These are phyloP conservation scores for Geotrichum carabidarum DNA, from an alignment of 1,139 yeast genomes.

Conservation along the genomic window DNA sequence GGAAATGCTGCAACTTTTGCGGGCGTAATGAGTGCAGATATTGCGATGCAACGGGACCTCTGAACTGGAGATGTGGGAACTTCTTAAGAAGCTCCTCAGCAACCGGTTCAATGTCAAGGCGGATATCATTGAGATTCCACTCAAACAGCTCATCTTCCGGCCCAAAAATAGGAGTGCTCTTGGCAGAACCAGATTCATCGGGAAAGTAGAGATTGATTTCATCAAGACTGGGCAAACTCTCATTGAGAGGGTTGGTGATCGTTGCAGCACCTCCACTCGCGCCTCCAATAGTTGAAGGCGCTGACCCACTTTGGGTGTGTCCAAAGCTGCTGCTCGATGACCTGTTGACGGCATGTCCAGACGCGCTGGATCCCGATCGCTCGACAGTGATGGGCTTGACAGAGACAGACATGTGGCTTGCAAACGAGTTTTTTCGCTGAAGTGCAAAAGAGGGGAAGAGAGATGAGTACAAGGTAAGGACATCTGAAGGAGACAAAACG, in stretches of 20 bases:
- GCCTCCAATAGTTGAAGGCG: conserved; percentile 13
- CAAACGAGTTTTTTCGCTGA: conserved; percentile 12
- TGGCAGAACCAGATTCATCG: conserved; percentile 16
- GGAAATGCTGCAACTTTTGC: conserved; percentile 25
- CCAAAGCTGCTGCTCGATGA: conserved; percentile 18
- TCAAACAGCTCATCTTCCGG: conserved; percentile 30
- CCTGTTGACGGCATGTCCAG: conserved; percentile 10
- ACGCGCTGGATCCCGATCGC: conserved; percentile 9
- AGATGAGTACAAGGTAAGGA: conserved; percentile 31
- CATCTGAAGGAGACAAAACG: conserved; percentile 35
- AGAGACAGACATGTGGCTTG: conserved; percentile 10
- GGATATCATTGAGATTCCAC: conserved; percentile 37
- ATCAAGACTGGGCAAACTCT: conserved; percentile 24
- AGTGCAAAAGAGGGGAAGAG: conserved; percentile 29
- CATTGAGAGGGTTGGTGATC: conserved; percentile 18
- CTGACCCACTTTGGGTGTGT: conserved; percentile 11
- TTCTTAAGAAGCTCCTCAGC: conserved; percentile 31
- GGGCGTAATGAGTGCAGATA: conserved; percentile 26
- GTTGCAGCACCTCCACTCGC: conserved; percentile 5
- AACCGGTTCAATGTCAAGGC: conserved; percentile 36
- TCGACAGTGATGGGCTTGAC: conserved; percentile 14
- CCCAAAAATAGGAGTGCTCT: conserved; percentile 21
- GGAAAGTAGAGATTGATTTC: conserved; percentile 20
- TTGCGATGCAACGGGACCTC: conserved; percentile 21
- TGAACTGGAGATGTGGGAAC: conserved; percentile 30